Evolutionary conservation across 2,329 filamentous ascomycete genomes (phyloP).

Genomic region (Aspergillus awamori): DNA sequence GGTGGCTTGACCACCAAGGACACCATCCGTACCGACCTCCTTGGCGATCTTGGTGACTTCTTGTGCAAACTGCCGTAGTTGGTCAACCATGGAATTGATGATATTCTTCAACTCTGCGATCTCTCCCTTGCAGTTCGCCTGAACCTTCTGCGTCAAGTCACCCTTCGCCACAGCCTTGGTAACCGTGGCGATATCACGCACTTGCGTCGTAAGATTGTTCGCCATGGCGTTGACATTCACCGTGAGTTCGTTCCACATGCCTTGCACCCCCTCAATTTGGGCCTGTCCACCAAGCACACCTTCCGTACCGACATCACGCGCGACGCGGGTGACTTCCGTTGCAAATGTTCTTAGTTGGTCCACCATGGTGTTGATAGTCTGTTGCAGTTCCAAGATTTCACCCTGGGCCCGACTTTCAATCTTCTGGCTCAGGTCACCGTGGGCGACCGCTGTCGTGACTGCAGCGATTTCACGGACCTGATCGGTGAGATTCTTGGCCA

Average conservation of each 20-base stretch:
- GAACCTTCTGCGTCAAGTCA: constrained; percentile 95
- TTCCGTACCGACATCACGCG: constrained; percentile 81
- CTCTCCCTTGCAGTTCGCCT: constrained; percentile 88
- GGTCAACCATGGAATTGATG: constrained; percentile 99
- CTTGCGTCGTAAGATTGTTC: constrained; percentile 82
- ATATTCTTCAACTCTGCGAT: constrained; percentile 95
- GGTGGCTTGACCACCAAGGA: constrained; percentile 90
- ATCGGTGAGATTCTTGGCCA: constrained; percentile 80
- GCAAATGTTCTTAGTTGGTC: constrained; percentile 82
- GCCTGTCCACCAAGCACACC: constrained; percentile 81
- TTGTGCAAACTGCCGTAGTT: constrained; percentile 92
- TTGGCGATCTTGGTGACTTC: constrained; percentile 96
- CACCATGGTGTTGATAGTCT: constrained; percentile 89
- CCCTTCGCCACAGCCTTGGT: constrained; percentile 73
- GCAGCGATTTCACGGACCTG: constrained; percentile 85
- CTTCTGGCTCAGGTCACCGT: constrained; percentile 81
- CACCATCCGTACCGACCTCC: constrained; percentile 94
- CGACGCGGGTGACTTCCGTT: constrained; percentile 80
- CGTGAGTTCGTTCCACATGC: constrained; percentile 86
- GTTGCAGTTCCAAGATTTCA: constrained; percentile 80
- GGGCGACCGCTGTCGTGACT: constrained; percentile 80
- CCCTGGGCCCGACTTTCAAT: constrained; percentile 79
- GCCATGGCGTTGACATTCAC: constrained; percentile 89
- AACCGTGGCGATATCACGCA: constrained; percentile 88
- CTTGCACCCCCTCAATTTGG: constrained; percentile 79